These are phyloP conservation scores for Eucalyptus polyanthemos DNA, from an alignment of 345 rosid species.

Conservation along the genomic window DNA sequence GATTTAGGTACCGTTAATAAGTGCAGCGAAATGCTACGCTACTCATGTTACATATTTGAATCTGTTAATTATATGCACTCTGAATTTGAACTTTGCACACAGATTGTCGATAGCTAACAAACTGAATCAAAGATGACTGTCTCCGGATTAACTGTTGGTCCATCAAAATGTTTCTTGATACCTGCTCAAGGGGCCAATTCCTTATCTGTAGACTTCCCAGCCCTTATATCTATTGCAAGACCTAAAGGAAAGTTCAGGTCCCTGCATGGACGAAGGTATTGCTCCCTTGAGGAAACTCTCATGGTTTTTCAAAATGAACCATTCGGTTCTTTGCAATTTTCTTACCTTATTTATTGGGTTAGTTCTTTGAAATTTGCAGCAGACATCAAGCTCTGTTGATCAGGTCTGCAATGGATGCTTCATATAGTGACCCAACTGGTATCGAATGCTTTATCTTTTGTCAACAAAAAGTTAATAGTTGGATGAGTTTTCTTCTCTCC, in stretches of 20 bases:
- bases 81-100: background rate
- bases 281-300: background rate
- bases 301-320: background rate
- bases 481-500: background rate
- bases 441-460: background rate
- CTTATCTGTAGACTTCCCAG: conserved; percentile 10
- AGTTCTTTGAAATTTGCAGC: conserved; percentile 12
- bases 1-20: background rate
- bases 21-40: background rate
- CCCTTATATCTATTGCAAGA: conserved; percentile 8
- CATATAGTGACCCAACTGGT: conserved; percentile 46
- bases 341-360: background rate
- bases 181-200: conserved; percentile 13
- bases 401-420: conserved; percentile 68
- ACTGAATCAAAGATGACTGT: conserved; percentile 22
- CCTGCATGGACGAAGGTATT: conserved; percentile 31
- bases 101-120: background rate
- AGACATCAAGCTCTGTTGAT: conserved; percentile 5
- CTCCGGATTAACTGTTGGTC: conserved; percentile 46
- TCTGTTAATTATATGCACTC: background rate
- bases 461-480: too few species aligned
- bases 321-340: background rate
- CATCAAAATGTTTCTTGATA: conserved; percentile 32
- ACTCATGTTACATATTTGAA: background rate
- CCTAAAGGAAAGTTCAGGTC: conserved; percentile 1